These are phyloP conservation scores for Verticillium zaregamsianum DNA, from an alignment of 2,329 filamentous ascomycete genomes.

Conservation along the genomic window DNA sequence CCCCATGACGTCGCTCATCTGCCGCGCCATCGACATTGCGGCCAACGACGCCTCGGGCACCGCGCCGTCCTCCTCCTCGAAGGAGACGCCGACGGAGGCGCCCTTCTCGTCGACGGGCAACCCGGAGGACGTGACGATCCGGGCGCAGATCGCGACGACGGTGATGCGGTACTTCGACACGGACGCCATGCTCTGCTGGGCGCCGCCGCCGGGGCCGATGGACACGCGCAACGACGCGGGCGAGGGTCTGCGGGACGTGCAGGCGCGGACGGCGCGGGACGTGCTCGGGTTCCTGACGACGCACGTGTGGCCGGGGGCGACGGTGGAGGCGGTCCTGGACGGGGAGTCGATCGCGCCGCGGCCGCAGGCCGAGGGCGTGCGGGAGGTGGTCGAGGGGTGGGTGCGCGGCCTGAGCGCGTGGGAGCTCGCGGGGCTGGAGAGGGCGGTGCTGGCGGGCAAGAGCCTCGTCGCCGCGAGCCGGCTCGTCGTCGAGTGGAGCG, in stretches of 20 bases:
- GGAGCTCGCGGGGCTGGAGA: conserved; percentile 83
- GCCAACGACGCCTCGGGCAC: conserved; percentile 54
- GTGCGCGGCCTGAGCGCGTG: conserved; percentile 66
- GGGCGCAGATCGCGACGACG: conserved; percentile 60
- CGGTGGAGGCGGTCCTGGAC: conserved; percentile 77
- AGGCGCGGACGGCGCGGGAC: conserved; percentile 64
- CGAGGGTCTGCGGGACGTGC: conserved; percentile 65
- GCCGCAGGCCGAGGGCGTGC: conserved; percentile 70
- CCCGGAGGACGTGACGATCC: conserved; percentile 38
- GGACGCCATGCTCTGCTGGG: conserved; percentile 91
- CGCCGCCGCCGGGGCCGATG: conserved; percentile 46
- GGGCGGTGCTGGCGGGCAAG: conserved; percentile 81
- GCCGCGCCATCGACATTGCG: conserved; percentile 77
- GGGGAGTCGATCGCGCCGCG: conserved; percentile 70
- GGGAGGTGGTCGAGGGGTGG: conserved; percentile 75
- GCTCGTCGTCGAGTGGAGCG: conserved; percentile 83
- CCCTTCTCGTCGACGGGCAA: conserved; percentile 12
- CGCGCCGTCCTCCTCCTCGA: background rate
- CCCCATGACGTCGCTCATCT: conserved; percentile 79
- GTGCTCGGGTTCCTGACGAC: conserved; percentile 69
- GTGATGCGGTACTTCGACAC: conserved; percentile 86
- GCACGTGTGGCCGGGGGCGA: conserved; percentile 78
- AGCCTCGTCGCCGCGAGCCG: conserved; percentile 74
- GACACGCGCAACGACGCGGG: conserved; percentile 41
- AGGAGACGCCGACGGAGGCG: background rate